These are phyloP conservation scores for Aspergillus bridgeri DNA, from an alignment of 495 filamentous ascomycete genomes.

Conservation along the genomic window DNA sequence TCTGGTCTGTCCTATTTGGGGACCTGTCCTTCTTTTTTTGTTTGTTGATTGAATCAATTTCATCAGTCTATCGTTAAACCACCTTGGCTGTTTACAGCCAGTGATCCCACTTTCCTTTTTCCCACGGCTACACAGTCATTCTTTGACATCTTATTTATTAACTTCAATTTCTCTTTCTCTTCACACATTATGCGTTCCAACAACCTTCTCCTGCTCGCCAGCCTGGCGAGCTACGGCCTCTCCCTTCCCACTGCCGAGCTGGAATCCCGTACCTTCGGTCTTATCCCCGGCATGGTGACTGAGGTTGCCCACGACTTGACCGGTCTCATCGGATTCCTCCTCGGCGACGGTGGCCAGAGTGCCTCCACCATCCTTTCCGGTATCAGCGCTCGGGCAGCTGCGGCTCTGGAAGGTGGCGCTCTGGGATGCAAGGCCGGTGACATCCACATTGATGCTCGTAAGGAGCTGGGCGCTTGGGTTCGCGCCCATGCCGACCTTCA, in stretches of 20 bases:
- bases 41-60: slow-evolving; percentile 16
- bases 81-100: slow-evolving; percentile 22
- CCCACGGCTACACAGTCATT: slow-evolving; percentile 13
- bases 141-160: slow-evolving; percentile 15
- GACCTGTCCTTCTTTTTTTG: slow-evolving; percentile 24
- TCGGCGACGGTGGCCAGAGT: slow-evolving; percentile 20
- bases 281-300: slow-evolving; percentile 17
- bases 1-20: slow-evolving; percentile 16
- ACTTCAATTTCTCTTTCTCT: slow-evolving; percentile 13
- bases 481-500: slow-evolving; percentile 13
- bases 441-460: slow-evolving; percentile 30
- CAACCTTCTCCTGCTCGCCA: slow-evolving; percentile 36
- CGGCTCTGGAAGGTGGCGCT: slow-evolving; percentile 38
- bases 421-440: slow-evolving; percentile 35
- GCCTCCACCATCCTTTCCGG: slow-evolving; percentile 25
- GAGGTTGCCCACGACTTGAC: slow-evolving; percentile 12
- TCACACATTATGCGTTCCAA: slow-evolving; percentile 36
- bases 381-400: slow-evolving; percentile 37
- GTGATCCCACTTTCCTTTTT: slow-evolving; percentile 16
- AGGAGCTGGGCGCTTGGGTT: slow-evolving; percentile 36
- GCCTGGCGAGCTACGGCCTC: slow-evolving; percentile 35
- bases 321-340: slow-evolving; percentile 20
- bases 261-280: slow-evolving; percentile 31
- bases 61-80: slow-evolving; percentile 40
- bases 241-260: slow-evolving; percentile 31